phyloP scores from a whole-genome alignment of 1,284 basidiomycete genomes.

The Meira miltonrushii region DNA sequence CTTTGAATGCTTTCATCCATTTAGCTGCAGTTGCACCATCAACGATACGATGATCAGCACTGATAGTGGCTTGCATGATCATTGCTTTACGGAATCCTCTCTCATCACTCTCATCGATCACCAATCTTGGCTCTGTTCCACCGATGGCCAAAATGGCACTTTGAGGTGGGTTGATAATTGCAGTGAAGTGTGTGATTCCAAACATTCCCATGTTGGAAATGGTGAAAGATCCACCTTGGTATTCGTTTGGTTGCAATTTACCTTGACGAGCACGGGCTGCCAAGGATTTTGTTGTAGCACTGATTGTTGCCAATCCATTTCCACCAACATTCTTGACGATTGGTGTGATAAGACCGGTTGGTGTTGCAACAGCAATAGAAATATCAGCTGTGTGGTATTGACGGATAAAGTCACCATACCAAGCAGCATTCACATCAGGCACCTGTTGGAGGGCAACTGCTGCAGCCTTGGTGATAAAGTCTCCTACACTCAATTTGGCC shows the following conservation, averaged over 20 bases:
- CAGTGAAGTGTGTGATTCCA: conserved; percentile 84
- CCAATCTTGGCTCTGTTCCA: conserved; percentile 76
- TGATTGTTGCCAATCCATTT: conserved; percentile 88
- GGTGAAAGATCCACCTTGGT: conserved; percentile 96
- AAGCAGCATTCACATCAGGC: conserved; percentile 95
- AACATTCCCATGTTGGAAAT: conserved; percentile 99
- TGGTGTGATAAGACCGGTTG: conserved; percentile 92
- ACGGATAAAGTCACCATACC: conserved; percentile 84
- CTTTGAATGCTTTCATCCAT: conserved; percentile 80
- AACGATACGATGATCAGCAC: conserved; percentile 78
- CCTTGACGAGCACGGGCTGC: conserved; percentile 93
- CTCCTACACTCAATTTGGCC: conserved; percentile 88
- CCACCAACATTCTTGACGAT: conserved; percentile 88
- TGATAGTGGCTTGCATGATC: conserved; percentile 93
- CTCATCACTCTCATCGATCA: conserved; percentile 73
- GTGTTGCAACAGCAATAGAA: conserved; percentile 92
- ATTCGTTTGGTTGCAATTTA: conserved; percentile 90
- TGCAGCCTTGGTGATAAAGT: conserved; percentile 95
- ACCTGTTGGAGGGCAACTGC: conserved; percentile 86
- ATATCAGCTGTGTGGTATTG: conserved; percentile 91
- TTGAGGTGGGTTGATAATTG: conserved; percentile 98
- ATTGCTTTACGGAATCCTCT: conserved; percentile 66
- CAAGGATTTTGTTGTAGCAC: conserved; percentile 81
- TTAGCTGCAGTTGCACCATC: conserved; percentile 58
- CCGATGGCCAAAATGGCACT: conserved; percentile 96